Conservation (phyloP, 768 basidiomycete genomes). For the Fomitopsis serialis region DNA sequence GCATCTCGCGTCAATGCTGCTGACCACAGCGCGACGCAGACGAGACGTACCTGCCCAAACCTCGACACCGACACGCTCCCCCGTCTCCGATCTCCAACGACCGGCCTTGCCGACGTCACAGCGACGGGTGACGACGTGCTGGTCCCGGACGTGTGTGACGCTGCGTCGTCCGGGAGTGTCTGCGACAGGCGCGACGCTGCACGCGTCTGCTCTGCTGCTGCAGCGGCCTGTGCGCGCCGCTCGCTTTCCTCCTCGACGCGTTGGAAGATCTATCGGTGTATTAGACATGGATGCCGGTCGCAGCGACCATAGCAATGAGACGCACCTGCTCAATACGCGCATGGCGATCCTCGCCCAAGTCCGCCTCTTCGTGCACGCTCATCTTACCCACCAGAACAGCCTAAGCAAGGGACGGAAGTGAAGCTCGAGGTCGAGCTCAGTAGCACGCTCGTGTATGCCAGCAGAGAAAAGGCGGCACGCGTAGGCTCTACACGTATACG, state of each 20-base stretch:
- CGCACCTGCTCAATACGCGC: constrained; percentile 16
- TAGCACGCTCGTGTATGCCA: too few relatives aligned
- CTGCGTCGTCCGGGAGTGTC: constrained; percentile 7
- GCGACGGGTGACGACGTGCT: constrained; percentile 1
- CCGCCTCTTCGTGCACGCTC: not conserved
- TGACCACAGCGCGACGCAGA: not conserved
- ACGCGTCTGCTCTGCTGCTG: constrained; percentile 5
- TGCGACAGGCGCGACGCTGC: constrained; percentile 4
- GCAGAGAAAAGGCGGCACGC: too few relatives aligned
- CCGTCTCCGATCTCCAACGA: constrained; percentile 26
- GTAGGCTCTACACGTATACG: too few relatives aligned
- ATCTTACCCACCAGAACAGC: too few relatives aligned
- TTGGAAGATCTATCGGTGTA: constrained; percentile 43
- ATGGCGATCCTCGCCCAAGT: constrained; percentile 1
- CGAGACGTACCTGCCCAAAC: constrained; percentile 48
- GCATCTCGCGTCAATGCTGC: not conserved
- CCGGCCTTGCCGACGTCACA: not conserved
- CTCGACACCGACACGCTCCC: constrained; percentile 55
- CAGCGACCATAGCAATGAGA: not conserved
- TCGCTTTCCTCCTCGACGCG: constrained; percentile 54
- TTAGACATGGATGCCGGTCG: not conserved
- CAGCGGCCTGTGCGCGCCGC: constrained; percentile 32
- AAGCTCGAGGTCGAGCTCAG: too few relatives aligned
- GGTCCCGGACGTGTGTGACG: not conserved
- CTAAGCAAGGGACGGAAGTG: too few relatives aligned